Base-by-base conservation (phyloP, 2,329 filamentous ascomycete species). In the Exserohilum rostratum region DNA sequence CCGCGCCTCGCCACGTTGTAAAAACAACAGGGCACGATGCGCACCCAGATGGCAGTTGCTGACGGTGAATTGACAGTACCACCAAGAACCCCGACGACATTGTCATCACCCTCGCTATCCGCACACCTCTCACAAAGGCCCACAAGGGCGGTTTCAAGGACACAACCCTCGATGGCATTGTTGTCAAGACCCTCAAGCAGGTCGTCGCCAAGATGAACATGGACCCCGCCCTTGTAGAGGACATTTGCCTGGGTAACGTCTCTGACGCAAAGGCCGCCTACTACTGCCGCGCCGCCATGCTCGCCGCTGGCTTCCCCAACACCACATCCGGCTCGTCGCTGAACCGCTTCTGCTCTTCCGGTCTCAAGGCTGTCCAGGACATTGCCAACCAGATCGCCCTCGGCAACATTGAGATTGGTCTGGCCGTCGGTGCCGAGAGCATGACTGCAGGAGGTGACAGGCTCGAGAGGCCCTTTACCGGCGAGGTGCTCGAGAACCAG, bases 331-430 rank as follows among this genome's bases (percentile, higher is more conserved):
- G 90, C 61, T 93, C 85, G 38, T 88, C 89, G 38, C 83, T 96
- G 54, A 98, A 98, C 83, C 89, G 95, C 58, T 98, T 99, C 87
- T 99, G 95, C 84, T 96, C 91, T 33, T 97, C 93, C 0, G 95
- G 95, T 31, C 87, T 99, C 63, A 96, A 97, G 79, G 93, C 95
- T 53, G 90, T 93, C 5, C 93, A 96, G 77, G 92, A 97, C 72
- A 96, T 99, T 64, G 93, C 95, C 46, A 89, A 95, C 79, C 85
- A 92, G 74, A 97, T 99, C 76, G 76, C 83, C 54, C 79, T 82
- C 46, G 92, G 93, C 58, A 85, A 85, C 66, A 98, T 99, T 75
- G 89, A 96, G 55, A 77, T 96, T 61, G 95, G 95, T 66, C 81
- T 99, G 58, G 93, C 93, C 13, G 78, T 96, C 40, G 95, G 95